Conservation (phyloP, 2,329 filamentous ascomycete genomes). For the Lasiodiplodia citricola region DNA sequence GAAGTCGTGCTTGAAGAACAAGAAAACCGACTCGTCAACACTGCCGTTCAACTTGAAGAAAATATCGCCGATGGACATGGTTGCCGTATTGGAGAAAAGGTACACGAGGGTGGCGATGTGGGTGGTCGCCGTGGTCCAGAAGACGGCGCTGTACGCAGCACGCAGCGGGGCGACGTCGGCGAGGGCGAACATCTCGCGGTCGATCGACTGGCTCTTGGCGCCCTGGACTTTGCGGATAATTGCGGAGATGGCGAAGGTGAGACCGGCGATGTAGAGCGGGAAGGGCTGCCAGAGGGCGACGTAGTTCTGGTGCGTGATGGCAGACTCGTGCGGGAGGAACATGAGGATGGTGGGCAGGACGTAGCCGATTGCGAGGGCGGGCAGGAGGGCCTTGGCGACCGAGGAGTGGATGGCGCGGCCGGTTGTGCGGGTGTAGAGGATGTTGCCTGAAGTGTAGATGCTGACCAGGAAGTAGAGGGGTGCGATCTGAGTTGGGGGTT, state of each 20-base stretch:
- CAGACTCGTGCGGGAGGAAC: slow-evolving; percentile 32
- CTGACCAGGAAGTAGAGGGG: slow-evolving; percentile 35
- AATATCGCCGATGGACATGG: background rate
- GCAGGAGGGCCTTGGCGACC: slow-evolving; percentile 33
- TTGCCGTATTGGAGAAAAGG: background rate
- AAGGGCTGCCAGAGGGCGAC: slow-evolving; percentile 34
- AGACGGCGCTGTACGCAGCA: background rate
- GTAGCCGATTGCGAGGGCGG: slow-evolving; percentile 35
- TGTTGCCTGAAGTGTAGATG: slow-evolving; percentile 28
- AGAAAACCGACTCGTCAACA: background rate
- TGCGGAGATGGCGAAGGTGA: background rate
- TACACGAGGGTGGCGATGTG: background rate
- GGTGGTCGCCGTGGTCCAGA: background rate
- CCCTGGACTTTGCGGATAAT: background rate
- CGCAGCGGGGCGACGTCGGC: background rate
- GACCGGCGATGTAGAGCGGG: background rate
- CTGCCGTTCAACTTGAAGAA: slow-evolving; percentile 5
- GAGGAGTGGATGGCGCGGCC: slow-evolving; percentile 28
- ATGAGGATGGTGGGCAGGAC: slow-evolving; percentile 34
- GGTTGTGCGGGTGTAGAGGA: slow-evolving; percentile 28
- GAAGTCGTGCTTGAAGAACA: slow-evolving; percentile 23
- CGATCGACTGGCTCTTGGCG: background rate
- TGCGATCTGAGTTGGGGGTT: slow-evolving; percentile 26
- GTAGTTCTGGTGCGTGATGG: slow-evolving; percentile 29
- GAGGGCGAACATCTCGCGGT: slow-evolving; percentile 4